Evolutionary conservation across 164 flowering plant species (phyloP), one percentile per base, ranked within the genome.

Genomic region (Santalum album): DNA sequence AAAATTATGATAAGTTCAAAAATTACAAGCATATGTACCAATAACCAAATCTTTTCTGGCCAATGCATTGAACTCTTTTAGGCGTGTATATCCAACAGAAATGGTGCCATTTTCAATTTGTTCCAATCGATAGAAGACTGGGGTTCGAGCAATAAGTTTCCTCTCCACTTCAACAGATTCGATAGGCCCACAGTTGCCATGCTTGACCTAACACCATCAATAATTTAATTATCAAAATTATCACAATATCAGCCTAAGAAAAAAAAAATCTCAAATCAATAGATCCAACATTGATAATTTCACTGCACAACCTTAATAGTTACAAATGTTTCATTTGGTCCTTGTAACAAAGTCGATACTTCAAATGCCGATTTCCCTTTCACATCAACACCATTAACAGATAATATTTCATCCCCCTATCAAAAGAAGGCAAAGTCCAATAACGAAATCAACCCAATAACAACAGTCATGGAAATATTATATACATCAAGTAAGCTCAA

Each of bases 51-150:
- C 95, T 72, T 88, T 92, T 77, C 76, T 89, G 46, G 98, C 98
- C 75, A 92, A 66, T 50, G 94, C 96, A 83, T 92, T 92, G 72
- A 92, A 92, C 84, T 92, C 98, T 74, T 92, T 92, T 17, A 92
- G 66, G 53, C 83, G 94, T 35, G 86, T 68, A 67, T 92, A 92
- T 44, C 98, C 96, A 74, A 86, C 84, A 67, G 90, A 72, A 59
- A 70, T 62, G 32, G 67, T 45, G 55, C 74, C 77, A 63, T 80
- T 76, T 25, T 84, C 86, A 25, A 68, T 52, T 66, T 79, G 79
- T 63, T 88, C 96, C 71, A 84, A 50, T 15, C 89, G 75, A 65
- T 86, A 91, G 57, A 81, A 83, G 22, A 91, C 98, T n/a, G 96
- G 98, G 46, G 84, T 78, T 67, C 87, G 79, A 54, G 96, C 96